Conservation (phyloP, 2,329 filamentous ascomycete genomes). For the Hirsutella minnesotensis region DNA sequence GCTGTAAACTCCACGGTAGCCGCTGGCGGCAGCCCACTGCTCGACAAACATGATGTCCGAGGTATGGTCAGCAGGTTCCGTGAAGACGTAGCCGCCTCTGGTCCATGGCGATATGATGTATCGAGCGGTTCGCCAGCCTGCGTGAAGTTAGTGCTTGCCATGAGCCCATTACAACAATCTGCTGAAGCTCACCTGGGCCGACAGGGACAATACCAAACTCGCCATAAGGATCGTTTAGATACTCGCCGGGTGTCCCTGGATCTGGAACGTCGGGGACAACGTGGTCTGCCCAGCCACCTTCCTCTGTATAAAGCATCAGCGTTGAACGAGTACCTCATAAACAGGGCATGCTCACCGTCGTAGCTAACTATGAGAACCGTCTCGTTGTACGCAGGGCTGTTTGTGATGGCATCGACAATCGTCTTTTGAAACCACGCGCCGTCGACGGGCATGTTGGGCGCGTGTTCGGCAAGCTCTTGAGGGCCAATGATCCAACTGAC, state of each 20-base stretch:
- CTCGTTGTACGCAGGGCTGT: constrained; percentile 33
- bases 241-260: constrained; percentile 35
- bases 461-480: constrained; percentile 30
- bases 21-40: constrained; percentile 23
- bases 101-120: constrained; percentile 43
- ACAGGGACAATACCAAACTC: constrained; percentile 11
- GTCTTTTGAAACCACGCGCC: constrained; percentile 43
- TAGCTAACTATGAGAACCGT: constrained; percentile 40
- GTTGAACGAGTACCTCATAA: not conserved
- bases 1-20: constrained; percentile 19
- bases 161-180: too few relatives aligned
- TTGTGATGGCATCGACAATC: constrained; percentile 35
- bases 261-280: constrained; percentile 36
- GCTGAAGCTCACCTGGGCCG: constrained; percentile 15
- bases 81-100: constrained; percentile 38
- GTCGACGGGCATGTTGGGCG: constrained; percentile 39
- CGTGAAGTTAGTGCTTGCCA: not conserved
- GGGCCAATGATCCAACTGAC: constrained; percentile 40
- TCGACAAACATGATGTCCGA: constrained; percentile 42
- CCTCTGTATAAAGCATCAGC: constrained; percentile 20
- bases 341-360: constrained; percentile 19
- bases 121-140: constrained; percentile 34
- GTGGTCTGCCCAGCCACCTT: constrained; percentile 42
- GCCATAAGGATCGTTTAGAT: constrained; percentile 29
- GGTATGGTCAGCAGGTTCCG: constrained; percentile 39